phyloP scores from a whole-genome alignment of 495 filamentous ascomycete genomes.

The Xylaria venustula region DNA sequence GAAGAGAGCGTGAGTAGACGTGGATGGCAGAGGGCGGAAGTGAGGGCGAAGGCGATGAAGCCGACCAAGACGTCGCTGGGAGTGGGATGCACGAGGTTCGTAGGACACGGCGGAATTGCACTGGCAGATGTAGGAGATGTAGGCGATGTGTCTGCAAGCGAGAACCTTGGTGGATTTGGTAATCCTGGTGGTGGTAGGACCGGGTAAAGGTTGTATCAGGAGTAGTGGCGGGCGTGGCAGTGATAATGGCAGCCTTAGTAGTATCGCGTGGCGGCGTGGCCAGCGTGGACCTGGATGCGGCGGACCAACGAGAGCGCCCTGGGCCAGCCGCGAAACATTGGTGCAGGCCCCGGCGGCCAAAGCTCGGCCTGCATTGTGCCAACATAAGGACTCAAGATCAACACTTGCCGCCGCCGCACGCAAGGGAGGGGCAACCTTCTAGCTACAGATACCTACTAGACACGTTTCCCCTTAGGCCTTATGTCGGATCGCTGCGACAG shows the following conservation, averaged over 20 bases:
- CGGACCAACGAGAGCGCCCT: slow-evolving; percentile 10
- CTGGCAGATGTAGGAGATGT: background rate
- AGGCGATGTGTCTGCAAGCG: slow-evolving; percentile 36
- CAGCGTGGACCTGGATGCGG: slow-evolving; percentile 8
- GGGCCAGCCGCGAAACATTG: slow-evolving; percentile 30
- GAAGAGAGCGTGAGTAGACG: slow-evolving; percentile 9
- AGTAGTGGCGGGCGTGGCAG: slow-evolving; percentile 10
- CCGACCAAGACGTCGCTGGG: background rate
- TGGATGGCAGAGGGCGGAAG: slow-evolving; percentile 10
- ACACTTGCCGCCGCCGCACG: background rate
- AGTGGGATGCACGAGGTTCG: slow-evolving; percentile 26
- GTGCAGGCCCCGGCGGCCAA: slow-evolving; percentile 29
- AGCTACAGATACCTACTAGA: background rate
- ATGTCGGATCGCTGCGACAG: background rate
- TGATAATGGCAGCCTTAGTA: no score
- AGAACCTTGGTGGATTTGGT: slow-evolving; percentile 5
- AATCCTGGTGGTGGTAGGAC: background rate
- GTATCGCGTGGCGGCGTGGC: slow-evolving; percentile 1
- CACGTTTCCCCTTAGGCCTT: slow-evolving; percentile 9
- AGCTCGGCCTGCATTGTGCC: slow-evolving; percentile 23
- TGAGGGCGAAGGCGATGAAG: background rate
- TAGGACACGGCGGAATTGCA: slow-evolving; percentile 27
- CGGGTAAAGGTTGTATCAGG: slow-evolving; percentile 10
- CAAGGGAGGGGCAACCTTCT: slow-evolving; percentile 1
- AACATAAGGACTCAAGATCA: slow-evolving; percentile 19